These are phyloP conservation scores for Cryptococcus wingfieldii DNA, from an alignment of 1,284 basidiomycete species.

Conservation along the genomic window DNA sequence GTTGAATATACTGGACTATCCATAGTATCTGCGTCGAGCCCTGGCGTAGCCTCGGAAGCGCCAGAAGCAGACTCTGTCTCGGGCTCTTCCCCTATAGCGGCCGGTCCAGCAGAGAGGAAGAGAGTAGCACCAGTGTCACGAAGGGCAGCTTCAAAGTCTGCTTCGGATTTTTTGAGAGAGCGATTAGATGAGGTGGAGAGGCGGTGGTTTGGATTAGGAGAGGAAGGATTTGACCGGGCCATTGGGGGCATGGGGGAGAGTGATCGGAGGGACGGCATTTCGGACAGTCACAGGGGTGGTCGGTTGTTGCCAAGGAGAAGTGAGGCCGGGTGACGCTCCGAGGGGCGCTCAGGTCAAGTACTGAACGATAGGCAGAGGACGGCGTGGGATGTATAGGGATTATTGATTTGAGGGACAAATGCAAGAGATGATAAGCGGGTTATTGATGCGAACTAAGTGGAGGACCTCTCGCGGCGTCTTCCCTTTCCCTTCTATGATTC, in stretches of 20 bases:
- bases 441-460: no score
- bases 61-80: not conserved
- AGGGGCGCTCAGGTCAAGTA: no score
- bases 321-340: no score
- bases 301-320: not conserved
- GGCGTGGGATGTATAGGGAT: no score
- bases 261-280: constrained; percentile 1
- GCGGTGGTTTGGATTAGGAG: constrained; percentile 9
- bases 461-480: no score
- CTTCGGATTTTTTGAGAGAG: constrained; percentile 17
- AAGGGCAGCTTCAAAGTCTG: constrained; percentile 38
- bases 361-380: no score
- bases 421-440: no score
- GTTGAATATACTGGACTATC: not conserved
- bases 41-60: not conserved
- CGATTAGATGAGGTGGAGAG: constrained; percentile 28
- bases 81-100: constrained; percentile 10
- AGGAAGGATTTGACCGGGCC: constrained; percentile 5
- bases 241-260: constrained; percentile 3
- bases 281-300: not conserved
- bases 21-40: not conserved
- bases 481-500: no score
- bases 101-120: constrained; percentile 26
- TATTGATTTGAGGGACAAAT: no score
- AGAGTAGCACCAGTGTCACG: constrained; percentile 28